Evolutionary conservation across 257 asterid genomes (phyloP), one percentile per base, ranked within the genome.

Genomic region (Solanum pimpinellifolium): DNA sequence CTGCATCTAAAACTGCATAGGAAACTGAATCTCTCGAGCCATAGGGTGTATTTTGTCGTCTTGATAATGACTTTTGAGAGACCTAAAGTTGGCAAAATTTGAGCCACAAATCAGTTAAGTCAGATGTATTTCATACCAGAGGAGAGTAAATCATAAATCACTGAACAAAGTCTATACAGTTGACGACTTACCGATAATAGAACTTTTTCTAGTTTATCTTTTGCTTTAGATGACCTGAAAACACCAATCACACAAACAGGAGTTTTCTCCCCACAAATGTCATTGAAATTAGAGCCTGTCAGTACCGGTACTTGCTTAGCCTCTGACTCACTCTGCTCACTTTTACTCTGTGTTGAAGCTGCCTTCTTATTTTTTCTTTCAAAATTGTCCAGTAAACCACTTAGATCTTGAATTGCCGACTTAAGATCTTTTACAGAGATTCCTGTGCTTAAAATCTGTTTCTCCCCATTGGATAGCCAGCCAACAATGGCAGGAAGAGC

Each of bases 171-270:
- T 59, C 70, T 13, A 47, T 77, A 56, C 16, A 84, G 80, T 31
- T 31, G 80, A 56, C 25, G 86, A 91, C 98, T 89, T 93, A 96
- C 99, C 86, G 93, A 92, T 49, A 60, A 91, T 72, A 97, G 86
- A 83, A 97, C 90, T 85, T 91, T 91, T 83, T 93, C 95, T 15
- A 97, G 93, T 90, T 90, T 92, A 41, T 90, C 97, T 89, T 88
- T 91, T 16, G 91, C 89, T 88, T 90, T 91, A 21, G 96, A 86
- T 69, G 99, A 94, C 90, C 95, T 91, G 92, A 92, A 95, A 82
- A 90, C 97, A 11, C 99, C 99, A 37, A 97, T 88, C 69, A 97
- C 70, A 90, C 99, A 97, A n/a, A 97, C 95, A 5, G 99, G 98
- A 65, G 91, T 89, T 88, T 90, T 93, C 31, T 92, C 94, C 35